These are phyloP conservation scores for Nicotiana sylvestris DNA, from an alignment of 257 asterid species.

Conservation along the genomic window DNA sequence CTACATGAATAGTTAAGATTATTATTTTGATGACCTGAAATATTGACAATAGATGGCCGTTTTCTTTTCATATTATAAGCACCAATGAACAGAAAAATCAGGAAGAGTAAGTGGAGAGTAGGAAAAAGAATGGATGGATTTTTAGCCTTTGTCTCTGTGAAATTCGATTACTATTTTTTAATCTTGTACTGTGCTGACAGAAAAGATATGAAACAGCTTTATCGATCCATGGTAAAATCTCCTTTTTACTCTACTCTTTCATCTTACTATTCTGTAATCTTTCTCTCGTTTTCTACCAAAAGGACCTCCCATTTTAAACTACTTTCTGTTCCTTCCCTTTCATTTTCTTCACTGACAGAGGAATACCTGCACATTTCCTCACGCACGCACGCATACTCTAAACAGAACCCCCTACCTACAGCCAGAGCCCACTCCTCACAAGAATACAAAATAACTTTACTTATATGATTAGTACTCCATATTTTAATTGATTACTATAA, in stretches of 20 bases:
- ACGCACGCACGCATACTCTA: constrained; percentile 95
- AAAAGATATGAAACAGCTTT: constrained; percentile 75
- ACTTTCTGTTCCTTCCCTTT: constrained; percentile 61
- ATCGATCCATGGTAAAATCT: constrained; percentile 57
- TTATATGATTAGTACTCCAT: no score
- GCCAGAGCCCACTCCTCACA: constrained; percentile 9
- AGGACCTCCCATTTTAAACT: constrained; percentile 33
- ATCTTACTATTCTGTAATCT: background rate
- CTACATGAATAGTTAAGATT: background rate
- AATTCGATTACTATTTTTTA: constrained; percentile 39
- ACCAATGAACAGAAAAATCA: background rate
- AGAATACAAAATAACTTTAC: background rate
- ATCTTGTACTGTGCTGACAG: constrained; percentile 59
- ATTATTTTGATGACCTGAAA: background rate
- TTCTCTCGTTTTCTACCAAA: constrained; percentile 9
- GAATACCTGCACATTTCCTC: constrained; percentile 78
- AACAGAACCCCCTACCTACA: constrained; percentile 4
- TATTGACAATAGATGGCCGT: background rate
- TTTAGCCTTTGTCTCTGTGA: constrained; percentile 47
- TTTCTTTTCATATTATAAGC: background rate
- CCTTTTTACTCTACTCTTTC: background rate
- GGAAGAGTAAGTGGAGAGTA: background rate
- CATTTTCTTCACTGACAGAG: constrained; percentile 72
- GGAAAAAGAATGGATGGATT: constrained; percentile 10
- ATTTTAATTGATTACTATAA: no score